Conservation (phyloP, 495 filamentous ascomycete species). For the Aspergillus sparsus region DNA sequence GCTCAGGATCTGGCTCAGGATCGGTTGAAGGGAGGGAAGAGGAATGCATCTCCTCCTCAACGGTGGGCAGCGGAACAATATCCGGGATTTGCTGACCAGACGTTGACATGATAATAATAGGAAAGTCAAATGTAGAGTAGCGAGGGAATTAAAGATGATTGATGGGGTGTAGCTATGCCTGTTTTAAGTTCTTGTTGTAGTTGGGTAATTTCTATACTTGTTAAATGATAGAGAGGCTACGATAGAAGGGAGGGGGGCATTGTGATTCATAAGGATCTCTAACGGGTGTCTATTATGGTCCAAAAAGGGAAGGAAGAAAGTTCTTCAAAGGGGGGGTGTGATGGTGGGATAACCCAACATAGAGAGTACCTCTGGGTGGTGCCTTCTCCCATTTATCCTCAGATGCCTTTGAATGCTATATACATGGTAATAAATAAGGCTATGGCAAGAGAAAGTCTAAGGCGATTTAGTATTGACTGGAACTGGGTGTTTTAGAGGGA, state of each 20-base stretch:
- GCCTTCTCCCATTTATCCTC: neutral
- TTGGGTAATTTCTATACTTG: too few species aligned
- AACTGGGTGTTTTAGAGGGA: neutral
- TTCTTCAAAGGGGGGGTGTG: neutral
- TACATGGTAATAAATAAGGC: conserved; percentile 1
- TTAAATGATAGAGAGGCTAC: too few species aligned
- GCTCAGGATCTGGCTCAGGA: neutral
- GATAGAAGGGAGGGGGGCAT: too few species aligned
- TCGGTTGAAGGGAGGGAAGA: neutral
- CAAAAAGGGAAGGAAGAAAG: neutral
- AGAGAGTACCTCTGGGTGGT: neutral
- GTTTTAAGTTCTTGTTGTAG: too few species aligned
- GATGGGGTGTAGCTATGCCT: too few species aligned
- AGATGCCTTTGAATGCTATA: conserved; percentile 7
- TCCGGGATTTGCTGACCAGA: too few species aligned
- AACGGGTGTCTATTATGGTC: too few species aligned
- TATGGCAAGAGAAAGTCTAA: neutral
- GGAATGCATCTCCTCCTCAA: neutral
- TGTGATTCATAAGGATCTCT: too few species aligned
- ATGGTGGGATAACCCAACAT: neutral
- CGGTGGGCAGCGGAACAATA: neutral
- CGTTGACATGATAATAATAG: too few species aligned
- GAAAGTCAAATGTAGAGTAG: too few species aligned
- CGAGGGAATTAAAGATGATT: too few species aligned
- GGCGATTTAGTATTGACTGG: neutral